Base-by-base conservation (phyloP, 805 yeast species). In the Saccharomycopsis sp. region DNA sequence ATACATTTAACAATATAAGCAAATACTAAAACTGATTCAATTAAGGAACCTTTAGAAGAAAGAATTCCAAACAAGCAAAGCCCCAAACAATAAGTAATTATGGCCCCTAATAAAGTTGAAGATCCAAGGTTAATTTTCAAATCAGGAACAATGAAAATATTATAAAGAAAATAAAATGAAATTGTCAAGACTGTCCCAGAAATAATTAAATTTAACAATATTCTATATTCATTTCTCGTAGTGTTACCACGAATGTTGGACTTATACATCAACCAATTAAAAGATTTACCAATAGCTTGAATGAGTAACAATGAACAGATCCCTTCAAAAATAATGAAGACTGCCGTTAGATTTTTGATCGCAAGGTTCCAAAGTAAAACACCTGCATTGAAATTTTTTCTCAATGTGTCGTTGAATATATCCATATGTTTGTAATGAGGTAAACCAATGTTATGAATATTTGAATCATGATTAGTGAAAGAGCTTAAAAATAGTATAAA, bases 1-100 rank as follows among this genome's bases (percentile, higher is more conserved):
- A 89, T 78, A 56, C 96, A 87, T 59, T 94, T 84, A 23, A 93
- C 96, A 50, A 90, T 81, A 62, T 93, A 93, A 6, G 94, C 90
- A 59, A 88, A 80, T 56, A 93, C 71, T 47, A 90, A 65, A 9
- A 95, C 83, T 26, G 88, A 75, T 63, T 93, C 98, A 41, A 89
- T 73, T n/a, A 90, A 80, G n/a, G 90, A 81, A 3, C 97, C 97
- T 49, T 75, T 76, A 4, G 82, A 81, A 2, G 90, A 77, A 17
- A 84, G 73, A 27, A 93, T 86, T 1, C 97, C 98, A 61, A 75
- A 87, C 2, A 85, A 60, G 1, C 95, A 87, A 29, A 93, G 61
- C 16, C 85, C 77, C 1, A 77, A 65, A 1, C 93, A 81, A 41
- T 81, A 63, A 0, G 97, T 85, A 50, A 93, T 70, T 4, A 85